Evolutionary conservation across 164 flowering plant species (phyloP), one percentile per base, ranked within the genome.

Genomic region (Vitis rupestris): DNA sequence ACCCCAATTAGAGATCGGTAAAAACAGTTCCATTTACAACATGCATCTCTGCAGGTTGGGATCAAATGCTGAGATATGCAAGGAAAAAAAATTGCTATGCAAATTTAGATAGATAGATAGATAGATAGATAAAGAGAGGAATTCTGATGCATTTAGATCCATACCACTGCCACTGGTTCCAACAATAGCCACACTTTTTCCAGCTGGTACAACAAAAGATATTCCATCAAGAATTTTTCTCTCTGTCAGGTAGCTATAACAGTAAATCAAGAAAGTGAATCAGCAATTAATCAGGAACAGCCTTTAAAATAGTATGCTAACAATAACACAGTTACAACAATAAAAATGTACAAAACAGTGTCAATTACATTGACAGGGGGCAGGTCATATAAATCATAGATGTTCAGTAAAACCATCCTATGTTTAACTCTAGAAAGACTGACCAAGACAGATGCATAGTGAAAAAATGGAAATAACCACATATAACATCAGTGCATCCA

Each of bases 91-190:
- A 59, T 59, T 3, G 3, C 9, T 37, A 62, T 30, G 64, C 49
- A 57, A 37, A 3, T 37, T 37, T 37, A 37, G 44, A 37, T 37
- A 3, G 44, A 37, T 37, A 37, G 44, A 37, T 37, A 3, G 44
- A 37, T 37, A 37, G 44, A 17, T 49, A 6, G 12, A 2, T 10
- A 27, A 49, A 61, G 68, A 19, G 23, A 37, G 48, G 19, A 53
- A 13, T 50, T 47, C 15, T 51, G 55, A 59, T 10, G 31, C 13
- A 57, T 58, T 37, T 19, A 61, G 68, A 70, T 50, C 53, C 83
- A 83, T 90, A 95, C 99, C 98, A 79, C 99, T 95, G 63, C 99
- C 99, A 80, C 99, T 95, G 16, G 99, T 95, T 73, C 99, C 99
- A 82, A 95, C 99, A 82, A 95, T 89, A 67, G 99, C 99, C 57